phyloP scores from a whole-genome alignment of 805 yeast species.

The Yarrowia sp. region DNA sequence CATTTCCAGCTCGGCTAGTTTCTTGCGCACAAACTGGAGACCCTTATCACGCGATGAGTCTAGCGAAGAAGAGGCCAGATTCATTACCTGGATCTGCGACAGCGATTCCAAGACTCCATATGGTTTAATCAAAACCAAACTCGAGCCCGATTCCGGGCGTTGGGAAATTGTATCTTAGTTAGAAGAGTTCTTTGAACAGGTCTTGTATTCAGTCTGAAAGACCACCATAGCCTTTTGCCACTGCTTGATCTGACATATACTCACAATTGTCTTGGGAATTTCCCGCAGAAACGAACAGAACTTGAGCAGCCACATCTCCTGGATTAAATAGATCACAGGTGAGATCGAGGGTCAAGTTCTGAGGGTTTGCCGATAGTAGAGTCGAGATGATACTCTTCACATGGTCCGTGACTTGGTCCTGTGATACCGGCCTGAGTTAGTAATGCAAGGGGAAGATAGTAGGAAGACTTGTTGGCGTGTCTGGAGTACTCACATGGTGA shows the following conservation, averaged over 20 bases:
- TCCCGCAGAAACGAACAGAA: constrained; percentile 17
- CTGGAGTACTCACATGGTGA: constrained; percentile 20
- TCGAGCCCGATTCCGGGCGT: constrained; percentile 28
- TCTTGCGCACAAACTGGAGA: constrained; percentile 61
- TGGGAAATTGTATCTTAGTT: constrained; percentile 19
- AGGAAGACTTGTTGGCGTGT: neutral
- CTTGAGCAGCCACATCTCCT: constrained; percentile 21
- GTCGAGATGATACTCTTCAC: constrained; percentile 28
- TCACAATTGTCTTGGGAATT: constrained; percentile 27
- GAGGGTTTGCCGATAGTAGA: constrained; percentile 18
- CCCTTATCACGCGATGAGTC: constrained; percentile 44
- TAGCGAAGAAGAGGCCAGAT: constrained; percentile 22
- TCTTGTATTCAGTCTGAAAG: neutral
- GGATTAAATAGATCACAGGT: constrained; percentile 19
- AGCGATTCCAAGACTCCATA: constrained; percentile 40
- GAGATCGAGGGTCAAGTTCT: constrained; percentile 10
- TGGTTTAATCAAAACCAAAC: constrained; percentile 37
- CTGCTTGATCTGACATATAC: neutral
- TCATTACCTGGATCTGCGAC: constrained; percentile 38
- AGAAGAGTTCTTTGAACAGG: neutral
- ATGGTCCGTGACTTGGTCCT: constrained; percentile 28
- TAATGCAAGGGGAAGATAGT: neutral
- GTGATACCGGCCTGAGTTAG: constrained; percentile 36
- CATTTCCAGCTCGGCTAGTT: constrained; percentile 69
- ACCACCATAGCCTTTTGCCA: neutral